Conservation (phyloP, 805 yeast species). For the Tetrapisispora pingtungensis region DNA sequence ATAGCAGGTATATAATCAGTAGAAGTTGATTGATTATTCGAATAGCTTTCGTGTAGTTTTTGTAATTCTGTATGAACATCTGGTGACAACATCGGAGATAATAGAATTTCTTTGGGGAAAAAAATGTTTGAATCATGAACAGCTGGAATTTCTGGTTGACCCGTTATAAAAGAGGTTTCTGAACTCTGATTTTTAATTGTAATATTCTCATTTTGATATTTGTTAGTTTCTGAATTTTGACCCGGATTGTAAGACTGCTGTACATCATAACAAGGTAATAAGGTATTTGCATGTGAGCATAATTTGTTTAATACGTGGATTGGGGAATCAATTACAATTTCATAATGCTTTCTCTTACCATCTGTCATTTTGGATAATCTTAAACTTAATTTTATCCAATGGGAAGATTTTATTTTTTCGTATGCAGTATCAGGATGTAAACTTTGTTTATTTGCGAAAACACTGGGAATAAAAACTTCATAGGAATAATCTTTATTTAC, state of each 20-base stretch:
- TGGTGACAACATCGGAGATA: conserved; percentile 47
- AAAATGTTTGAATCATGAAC: conserved; percentile 32
- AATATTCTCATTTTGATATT: no score
- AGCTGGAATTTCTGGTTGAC: background rate
- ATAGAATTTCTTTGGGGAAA: conserved; percentile 31
- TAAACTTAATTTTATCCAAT: conserved; percentile 88
- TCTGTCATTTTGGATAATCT: conserved; percentile 62
- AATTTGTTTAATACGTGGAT: conserved; percentile 67
- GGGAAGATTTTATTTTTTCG: conserved; percentile 75
- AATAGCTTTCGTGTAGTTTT: background rate
- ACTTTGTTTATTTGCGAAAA: conserved; percentile 43
- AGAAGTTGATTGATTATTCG: background rate
- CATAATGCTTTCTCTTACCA: conserved; percentile 79
- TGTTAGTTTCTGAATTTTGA: no score
- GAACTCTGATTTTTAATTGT: background rate
- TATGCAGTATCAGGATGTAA: conserved; percentile 82
- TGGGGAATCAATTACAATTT: conserved; percentile 91
- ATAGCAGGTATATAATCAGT: background rate
- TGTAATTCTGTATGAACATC: conserved; percentile 9
- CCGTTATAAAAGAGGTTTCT: background rate
- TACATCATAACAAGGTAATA: conserved; percentile 59
- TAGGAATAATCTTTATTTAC: conserved; percentile 75
- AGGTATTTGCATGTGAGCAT: conserved; percentile 73
- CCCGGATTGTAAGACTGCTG: conserved; percentile 6
- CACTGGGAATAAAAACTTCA: conserved; percentile 74